Conservation (phyloP, 2,329 filamentous ascomycete species). For the Pseudocercospora fijiensis region DNA sequence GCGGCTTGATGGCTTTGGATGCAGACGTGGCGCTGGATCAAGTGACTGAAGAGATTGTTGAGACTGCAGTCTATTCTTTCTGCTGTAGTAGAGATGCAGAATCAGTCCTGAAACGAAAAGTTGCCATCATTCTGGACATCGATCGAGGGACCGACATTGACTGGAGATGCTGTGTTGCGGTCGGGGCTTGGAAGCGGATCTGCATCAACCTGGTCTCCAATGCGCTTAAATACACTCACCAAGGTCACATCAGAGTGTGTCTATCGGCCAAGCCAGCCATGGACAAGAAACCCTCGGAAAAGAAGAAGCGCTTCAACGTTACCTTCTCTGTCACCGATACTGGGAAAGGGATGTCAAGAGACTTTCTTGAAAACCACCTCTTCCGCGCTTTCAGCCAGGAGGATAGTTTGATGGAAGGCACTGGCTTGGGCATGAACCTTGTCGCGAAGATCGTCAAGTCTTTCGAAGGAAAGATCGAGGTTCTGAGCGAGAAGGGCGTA, state of each 20-base stretch:
- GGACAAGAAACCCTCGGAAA: conserved; percentile 21
- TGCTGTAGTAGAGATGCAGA: conserved; percentile 30
- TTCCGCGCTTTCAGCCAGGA: conserved; percentile 68
- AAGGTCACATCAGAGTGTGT: conserved; percentile 44
- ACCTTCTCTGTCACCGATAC: conserved; percentile 56
- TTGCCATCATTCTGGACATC: conserved; percentile 51
- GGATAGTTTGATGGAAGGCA: conserved; percentile 59
- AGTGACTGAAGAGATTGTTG: conserved; percentile 55
- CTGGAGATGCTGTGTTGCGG: conserved; percentile 47
- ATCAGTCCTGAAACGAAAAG: conserved; percentile 33
- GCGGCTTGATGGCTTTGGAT: conserved; percentile 29
- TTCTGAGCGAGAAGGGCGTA: conserved; percentile 31
- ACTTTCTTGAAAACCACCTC: conserved; percentile 61
- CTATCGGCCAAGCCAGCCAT: conserved; percentile 25
- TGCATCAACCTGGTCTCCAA: conserved; percentile 51
- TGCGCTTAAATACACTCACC: conserved; percentile 49
- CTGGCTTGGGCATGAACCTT: conserved; percentile 65
- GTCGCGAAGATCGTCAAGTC: conserved; percentile 60
- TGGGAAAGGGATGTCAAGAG: conserved; percentile 63
- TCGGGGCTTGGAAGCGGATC: conserved; percentile 49
- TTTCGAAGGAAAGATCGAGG: conserved; percentile 57
- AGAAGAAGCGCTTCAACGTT: conserved; percentile 27
- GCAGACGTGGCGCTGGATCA: conserved; percentile 45
- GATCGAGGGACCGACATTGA: conserved; percentile 35
- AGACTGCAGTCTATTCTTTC: conserved; percentile 49